Conservation (phyloP, 2,329 filamentous ascomycete genomes). For the Botrytis byssoidea region DNA sequence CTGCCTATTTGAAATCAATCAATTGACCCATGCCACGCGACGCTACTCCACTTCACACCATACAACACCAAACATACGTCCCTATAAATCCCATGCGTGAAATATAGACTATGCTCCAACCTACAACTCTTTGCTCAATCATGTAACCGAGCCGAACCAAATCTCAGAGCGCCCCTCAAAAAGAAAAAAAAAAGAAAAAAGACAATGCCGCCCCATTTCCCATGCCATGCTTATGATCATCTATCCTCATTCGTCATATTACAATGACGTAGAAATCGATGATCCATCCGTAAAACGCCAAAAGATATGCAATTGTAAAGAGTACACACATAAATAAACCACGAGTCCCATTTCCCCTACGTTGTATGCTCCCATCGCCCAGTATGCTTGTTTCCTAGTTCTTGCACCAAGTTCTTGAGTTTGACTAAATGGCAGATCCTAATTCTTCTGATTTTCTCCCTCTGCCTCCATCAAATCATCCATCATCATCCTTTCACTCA, state of each 20-base stretch:
- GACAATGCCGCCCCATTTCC: neutral
- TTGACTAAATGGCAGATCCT: neutral
- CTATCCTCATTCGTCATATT: neutral
- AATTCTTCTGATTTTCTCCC: constrained; percentile 11
- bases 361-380: neutral
- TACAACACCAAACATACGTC: too few species aligned
- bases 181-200: neutral
- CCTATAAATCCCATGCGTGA: neutral
- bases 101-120: neutral
- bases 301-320: constrained; percentile 8
- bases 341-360: neutral
- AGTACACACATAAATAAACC: constrained; percentile 8
- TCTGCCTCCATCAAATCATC: constrained; percentile 35
- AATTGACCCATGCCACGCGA: neutral
- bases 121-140: neutral
- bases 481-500: constrained; percentile 38
- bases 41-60: neutral
- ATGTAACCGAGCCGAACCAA: neutral
- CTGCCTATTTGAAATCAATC: neutral
- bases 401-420: neutral
- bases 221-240: constrained; percentile 1
- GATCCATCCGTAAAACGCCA: constrained; percentile 3
- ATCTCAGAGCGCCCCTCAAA: neutral
- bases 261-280: neutral
- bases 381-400: neutral